Conservation (phyloP, 139 green algal species). For the Chlorella sp. region DNA sequence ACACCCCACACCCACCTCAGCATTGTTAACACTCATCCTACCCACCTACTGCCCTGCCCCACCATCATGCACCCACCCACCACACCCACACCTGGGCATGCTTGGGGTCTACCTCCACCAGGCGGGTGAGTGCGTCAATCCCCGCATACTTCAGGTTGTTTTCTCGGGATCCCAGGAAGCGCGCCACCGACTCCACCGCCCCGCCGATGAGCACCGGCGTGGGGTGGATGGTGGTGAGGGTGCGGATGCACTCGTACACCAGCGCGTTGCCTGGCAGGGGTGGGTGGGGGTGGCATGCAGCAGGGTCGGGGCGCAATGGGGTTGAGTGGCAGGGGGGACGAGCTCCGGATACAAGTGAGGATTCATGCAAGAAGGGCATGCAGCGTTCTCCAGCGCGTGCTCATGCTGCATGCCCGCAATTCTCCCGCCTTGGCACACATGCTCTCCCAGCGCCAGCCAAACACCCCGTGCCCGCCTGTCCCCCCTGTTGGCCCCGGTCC, state of each 20-base stretch:
- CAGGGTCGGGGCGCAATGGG: background rate
- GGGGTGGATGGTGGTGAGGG: conserved; percentile 91
- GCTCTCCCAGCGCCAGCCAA: background rate
- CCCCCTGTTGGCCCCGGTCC: background rate
- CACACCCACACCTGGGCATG: conserved; percentile 58
- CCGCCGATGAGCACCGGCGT: conserved; percentile 77
- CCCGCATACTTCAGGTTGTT: conserved; percentile 86
- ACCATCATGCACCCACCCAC: background rate
- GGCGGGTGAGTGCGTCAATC: conserved; percentile 83
- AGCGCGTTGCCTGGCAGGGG: conserved; percentile 86
- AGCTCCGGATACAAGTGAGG: too few species aligned
- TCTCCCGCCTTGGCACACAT: background rate
- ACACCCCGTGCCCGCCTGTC: background rate
- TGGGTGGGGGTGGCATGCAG: background rate
- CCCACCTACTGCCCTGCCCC: background rate
- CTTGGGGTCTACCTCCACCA: conserved; percentile 79
- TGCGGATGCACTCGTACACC: conserved; percentile 91
- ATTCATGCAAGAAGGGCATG: background rate
- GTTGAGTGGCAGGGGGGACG: too few species aligned
- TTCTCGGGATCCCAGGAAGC: conserved; percentile 79
- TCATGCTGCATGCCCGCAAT: too few species aligned
- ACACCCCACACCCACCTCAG: background rate
- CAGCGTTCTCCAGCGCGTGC: too few species aligned
- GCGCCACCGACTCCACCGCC: conserved; percentile 76
- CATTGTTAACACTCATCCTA: background rate